Evolutionary conservation across 2,329 filamentous ascomycete genomes (phyloP).

Genomic region (Pseudopithomyces maydicus): DNA sequence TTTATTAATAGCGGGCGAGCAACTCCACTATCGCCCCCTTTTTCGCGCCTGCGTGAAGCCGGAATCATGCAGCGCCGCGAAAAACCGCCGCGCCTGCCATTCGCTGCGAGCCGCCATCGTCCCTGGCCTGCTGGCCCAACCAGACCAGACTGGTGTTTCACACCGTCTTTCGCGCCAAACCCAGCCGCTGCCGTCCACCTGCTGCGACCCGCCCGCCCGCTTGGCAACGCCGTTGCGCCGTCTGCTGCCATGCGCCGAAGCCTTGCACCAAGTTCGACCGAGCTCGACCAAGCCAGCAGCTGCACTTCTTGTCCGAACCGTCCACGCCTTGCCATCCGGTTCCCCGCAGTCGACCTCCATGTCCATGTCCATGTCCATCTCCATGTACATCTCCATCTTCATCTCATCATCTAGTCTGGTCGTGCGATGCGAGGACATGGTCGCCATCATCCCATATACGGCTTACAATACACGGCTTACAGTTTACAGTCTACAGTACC

Average conservation of each 20-base stretch:
- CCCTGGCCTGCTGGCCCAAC: constrained; percentile 19
- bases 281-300: too few relatives aligned
- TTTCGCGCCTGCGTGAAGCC: background rate
- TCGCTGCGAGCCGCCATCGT: constrained; percentile 18
- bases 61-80: constrained; percentile 5
- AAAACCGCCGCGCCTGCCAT: too few relatives aligned
- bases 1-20: constrained; percentile 3
- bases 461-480: too few relatives aligned
- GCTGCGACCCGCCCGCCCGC: constrained; percentile 3
- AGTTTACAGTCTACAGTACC: too few relatives aligned
- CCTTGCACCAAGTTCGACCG: background rate
- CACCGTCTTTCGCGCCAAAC: constrained; percentile 17
- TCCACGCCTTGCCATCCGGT: background rate
- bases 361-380: too few relatives aligned
- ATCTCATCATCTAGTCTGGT: too few relatives aligned
- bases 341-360: background rate
- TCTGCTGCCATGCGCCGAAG: background rate
- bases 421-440: too few relatives aligned
- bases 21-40: background rate
- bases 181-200: constrained; percentile 18
- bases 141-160: constrained; percentile 23
- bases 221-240: constrained; percentile 1
- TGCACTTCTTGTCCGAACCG: background rate
- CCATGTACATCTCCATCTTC: too few relatives aligned
- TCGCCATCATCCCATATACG: too few relatives aligned